Evolutionary conservation across 2,329 filamentous ascomycete genomes (phyloP), one percentile per base, ranked within the genome.

Genomic region (Claviceps fusiformis): DNA sequence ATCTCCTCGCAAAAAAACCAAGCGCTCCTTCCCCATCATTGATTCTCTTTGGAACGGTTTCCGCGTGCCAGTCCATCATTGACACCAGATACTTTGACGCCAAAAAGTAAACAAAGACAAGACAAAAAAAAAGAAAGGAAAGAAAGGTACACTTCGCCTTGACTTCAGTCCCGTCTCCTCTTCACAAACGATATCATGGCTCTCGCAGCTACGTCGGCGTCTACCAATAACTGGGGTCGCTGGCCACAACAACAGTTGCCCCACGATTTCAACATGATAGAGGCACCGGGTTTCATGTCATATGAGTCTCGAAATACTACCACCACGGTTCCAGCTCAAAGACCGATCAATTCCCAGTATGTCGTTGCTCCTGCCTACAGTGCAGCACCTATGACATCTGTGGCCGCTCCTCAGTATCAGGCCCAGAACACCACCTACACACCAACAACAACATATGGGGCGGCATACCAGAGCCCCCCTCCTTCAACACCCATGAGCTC

Each of bases 161-260:
- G 24, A 2, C 50, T 19, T 17, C 10, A 6, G 31, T 35, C 29
- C 35, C 7, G n/a, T 37, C 37, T 35, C 43, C 13, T 46, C 15
- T 31, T n/a, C n/a, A 29, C 52, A 56, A 43, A 37, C 53, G 54
- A 44, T 55, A 55, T 47, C 60, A 70, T 81, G 76, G 74, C 75
- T 61, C 71, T 78, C 62, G 70, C 73, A 55, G 68, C 72, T 63
- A 72, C 75, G 62, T 65, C 73, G 55, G 67, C 73, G 50, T 63
- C 70, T 59, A 69, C 73, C 54, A 70, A 68, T 68, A 24, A 24
- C 24, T 83, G 80, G 81, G 75, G 71, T 62, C 77, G 77, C 61
- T 81, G 78, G 75, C 68, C 73, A 59, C 67, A 75, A 60, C 67
- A 75, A 57, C 77, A 79, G 46, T 72, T 78, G 48, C 69, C 67